phyloP scores from a whole-genome alignment of 139 green algal genomes.

The Micromonas pusilla region DNA sequence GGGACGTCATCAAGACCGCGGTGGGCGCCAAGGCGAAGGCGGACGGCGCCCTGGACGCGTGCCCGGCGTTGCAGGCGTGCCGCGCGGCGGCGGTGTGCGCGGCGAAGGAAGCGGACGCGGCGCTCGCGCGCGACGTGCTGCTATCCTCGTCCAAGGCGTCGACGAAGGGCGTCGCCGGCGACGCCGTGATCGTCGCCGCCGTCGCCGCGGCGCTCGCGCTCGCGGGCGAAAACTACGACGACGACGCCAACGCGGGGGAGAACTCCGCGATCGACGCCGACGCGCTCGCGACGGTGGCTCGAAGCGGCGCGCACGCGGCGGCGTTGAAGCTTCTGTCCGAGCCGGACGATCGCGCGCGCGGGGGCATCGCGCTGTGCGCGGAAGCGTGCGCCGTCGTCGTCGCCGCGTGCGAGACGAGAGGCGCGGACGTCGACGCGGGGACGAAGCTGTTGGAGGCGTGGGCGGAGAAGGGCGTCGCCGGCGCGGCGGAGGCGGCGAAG shows the following conservation, averaged over 20 bases:
- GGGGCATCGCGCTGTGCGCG: no score
- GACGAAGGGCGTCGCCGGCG: no score
- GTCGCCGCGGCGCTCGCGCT: no score
- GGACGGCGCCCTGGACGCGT: neutral
- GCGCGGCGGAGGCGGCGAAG: neutral
- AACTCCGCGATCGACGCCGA: no score
- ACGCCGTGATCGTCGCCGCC: no score
- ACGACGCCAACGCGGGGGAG: no score
- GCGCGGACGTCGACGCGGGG: no score
- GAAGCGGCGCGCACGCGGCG: no score
- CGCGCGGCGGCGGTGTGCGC: neutral
- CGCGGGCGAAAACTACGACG: no score
- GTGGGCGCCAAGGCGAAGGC: neutral
- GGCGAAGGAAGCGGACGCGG: neutral
- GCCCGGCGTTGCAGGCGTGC: neutral
- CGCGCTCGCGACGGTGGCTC: no score
- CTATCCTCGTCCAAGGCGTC: neutral
- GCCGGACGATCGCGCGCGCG: no score
- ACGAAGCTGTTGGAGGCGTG: neutral
- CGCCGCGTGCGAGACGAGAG: neutral
- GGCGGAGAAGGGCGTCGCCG: neutral
- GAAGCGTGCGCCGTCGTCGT: neutral
- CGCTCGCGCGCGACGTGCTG: neutral
- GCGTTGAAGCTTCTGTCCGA: neutral
- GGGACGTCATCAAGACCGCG: neutral